A percentile compares a stretch with the other conserved stretches of the same genome.
Evolutionary conservation across 2,329 filamentous ascomycete species (phyloP).

Genomic region (Gaeumannomyces tritici): DNA sequence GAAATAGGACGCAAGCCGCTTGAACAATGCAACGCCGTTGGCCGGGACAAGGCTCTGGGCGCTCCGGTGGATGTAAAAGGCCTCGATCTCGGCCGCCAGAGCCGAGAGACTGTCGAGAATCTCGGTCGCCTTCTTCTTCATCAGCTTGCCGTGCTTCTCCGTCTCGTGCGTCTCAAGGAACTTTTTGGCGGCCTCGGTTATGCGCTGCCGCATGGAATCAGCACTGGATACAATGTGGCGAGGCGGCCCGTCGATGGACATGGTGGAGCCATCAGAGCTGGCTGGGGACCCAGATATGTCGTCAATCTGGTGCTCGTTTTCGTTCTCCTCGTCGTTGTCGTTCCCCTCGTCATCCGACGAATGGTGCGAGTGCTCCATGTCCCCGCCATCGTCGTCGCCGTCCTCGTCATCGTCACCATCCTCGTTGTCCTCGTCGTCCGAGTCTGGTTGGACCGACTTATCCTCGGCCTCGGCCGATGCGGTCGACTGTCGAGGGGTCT

Average conservation of each 20-base stretch:
- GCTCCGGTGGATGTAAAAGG: conserved; percentile 54
- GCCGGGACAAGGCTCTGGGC: conserved; percentile 32
- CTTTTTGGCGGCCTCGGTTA: conserved; percentile 66
- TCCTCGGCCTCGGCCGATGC: not conserved
- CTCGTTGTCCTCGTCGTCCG: conserved; percentile 27
- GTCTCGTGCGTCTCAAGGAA: conserved; percentile 80
- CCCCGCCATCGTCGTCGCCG: conserved; percentile 38
- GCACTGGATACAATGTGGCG: conserved; percentile 36
- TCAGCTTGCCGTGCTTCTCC: conserved; percentile 57
- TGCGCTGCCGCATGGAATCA: conserved; percentile 59
- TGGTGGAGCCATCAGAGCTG: conserved; percentile 57
- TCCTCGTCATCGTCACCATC: conserved; percentile 30
- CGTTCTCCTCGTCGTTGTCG: conserved; percentile 41
- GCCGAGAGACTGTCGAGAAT: conserved; percentile 65
- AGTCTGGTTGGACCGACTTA: conserved; percentile 5
- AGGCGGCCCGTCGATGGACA: conserved; percentile 49
- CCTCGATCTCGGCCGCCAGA: conserved; percentile 62
- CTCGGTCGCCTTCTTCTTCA: conserved; percentile 69
- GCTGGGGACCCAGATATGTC: conserved; percentile 57
- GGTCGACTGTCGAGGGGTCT: conserved; percentile 1
- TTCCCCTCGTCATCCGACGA: conserved; percentile 34
- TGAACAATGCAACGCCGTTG: conserved; percentile 60
- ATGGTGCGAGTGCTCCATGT: conserved; percentile 26
- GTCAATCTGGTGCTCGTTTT: conserved; percentile 35
- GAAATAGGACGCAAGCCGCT: conserved; percentile 71